Evolutionary conservation across 176 grass and related monocot genomes (phyloP), one percentile per base, ranked within the genome.

Genomic region (Bonia amplexicaulis): DNA sequence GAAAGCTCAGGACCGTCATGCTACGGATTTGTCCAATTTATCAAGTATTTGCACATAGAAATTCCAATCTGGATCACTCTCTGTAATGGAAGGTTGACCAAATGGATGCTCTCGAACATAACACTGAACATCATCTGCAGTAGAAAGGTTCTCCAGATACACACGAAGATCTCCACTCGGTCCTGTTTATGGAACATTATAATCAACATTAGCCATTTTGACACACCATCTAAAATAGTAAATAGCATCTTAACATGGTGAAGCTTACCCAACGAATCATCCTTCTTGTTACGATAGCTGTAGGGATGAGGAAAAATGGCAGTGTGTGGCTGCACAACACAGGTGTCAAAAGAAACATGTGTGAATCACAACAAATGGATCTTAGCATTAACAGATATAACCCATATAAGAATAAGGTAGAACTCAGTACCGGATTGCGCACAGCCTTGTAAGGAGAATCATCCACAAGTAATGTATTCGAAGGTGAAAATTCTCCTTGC

Each of bases 361-460:
- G 69, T 75, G 40, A 85, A 77, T 87, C 55, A 48, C 70, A 73
- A 82, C 25, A 84, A 61, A 63, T 63, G 6, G 66, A 52, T 29
- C 48, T 40, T 80, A 85, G 12, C 17, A 85, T 74, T 48, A 69
- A 75, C 23, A 79, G 22, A 78, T 77, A 84, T 61, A 61, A 51
- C 54, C 26, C 1, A 54, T 15, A 62, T 35, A 68, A 22, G 29
- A 80, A 86, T 22, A 60, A 45, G 46, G 47, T 45, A 39, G 27
- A 80, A 66, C 25, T 82, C 70, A 86, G 80, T 99, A 99, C 96
- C 70, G 88, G 96, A 78, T 99, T 99, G 84, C 90, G 78, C 49
- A 96, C 41, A 79, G 91, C 91, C 86, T 99, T 99, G 75, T 94
- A 99, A 82, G 96, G 96, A 76, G 96, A 99, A 88, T 99, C 96